Percentiles rank a stretch among this genome's conserved stretches.
Conservation (phyloP, 805 yeast genomes). For the Nakazawaea pomicola region DNA sequence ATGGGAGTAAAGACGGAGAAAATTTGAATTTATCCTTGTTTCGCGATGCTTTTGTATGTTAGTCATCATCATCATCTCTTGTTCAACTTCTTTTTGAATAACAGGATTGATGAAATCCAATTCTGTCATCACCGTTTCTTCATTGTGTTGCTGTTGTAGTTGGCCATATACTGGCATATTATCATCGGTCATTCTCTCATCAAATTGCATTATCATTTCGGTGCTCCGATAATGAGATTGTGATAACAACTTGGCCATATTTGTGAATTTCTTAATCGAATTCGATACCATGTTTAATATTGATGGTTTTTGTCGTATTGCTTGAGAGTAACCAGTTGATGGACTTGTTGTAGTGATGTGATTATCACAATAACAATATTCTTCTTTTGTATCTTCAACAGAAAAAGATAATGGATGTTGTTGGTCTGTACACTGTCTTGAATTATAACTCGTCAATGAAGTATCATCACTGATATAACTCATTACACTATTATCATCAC, state of each 20-base stretch:
- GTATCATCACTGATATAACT: not conserved
- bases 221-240: not conserved
- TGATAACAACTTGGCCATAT: slow-evolving; percentile 5
- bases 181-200: slow-evolving; percentile 13
- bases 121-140: not conserved
- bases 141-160: too few relatives aligned
- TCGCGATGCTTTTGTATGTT: slow-evolving; percentile 35
- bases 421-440: too few relatives aligned
- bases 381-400: not conserved
- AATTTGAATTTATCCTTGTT: slow-evolving; percentile 44
- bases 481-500: not conserved
- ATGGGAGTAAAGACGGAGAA: slow-evolving; percentile 43
- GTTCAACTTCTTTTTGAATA: not conserved
- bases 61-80: too few relatives aligned
- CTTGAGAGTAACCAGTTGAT: not conserved
- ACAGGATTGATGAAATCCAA: not conserved
- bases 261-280: slow-evolving; percentile 6
- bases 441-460: too few relatives aligned
- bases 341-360: not conserved
- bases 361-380: not conserved
- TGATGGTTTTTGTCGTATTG: not conserved
- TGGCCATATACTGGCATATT: not conserved
- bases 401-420: too few relatives aligned
- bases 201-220: slow-evolving; percentile 5
- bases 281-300: not conserved